Conservation (phyloP, 176 grass and related monocot species). For the Avena insularis region DNA sequence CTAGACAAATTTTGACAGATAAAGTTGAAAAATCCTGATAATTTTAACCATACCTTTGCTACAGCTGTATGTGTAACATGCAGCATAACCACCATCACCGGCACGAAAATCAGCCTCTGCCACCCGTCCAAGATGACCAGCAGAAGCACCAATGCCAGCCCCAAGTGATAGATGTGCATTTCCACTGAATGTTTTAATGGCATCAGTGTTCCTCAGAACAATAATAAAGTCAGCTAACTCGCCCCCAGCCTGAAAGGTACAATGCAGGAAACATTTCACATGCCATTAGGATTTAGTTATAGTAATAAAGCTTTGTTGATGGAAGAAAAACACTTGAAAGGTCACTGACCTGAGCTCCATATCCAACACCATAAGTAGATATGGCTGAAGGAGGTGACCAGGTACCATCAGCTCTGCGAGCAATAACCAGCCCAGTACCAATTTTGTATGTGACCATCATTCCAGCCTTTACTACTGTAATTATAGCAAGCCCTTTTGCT, state of each 20-base stretch:
- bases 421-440: conserved; percentile 82
- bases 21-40: conserved; percentile 10
- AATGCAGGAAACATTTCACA: conserved; percentile 30
- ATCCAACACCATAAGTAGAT: conserved; percentile 85
- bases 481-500: conserved; percentile 85
- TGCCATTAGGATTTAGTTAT: conserved; percentile 13
- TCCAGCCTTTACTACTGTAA: conserved; percentile 78
- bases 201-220: conserved; percentile 85
- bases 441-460: conserved; percentile 90
- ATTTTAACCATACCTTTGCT: conserved; percentile 75
- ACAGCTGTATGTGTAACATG: conserved; percentile 94
- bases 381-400: conserved; percentile 97
- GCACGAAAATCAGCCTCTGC: conserved; percentile 91
- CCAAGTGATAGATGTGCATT: conserved; percentile 82
- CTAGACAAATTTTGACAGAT: neutral
- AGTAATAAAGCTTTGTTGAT: conserved; percentile 23
- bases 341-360: conserved; percentile 77
- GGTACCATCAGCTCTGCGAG: conserved; percentile 78
- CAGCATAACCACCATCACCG: conserved; percentile 88
- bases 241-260: conserved; percentile 72
- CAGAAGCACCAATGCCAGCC: conserved; percentile 83
- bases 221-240: conserved; percentile 93
- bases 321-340: neutral
- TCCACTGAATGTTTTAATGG: conserved; percentile 91
- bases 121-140: conserved; percentile 75